These are phyloP conservation scores for Warburgia ugandensis DNA, from an alignment of 164 flowering plant genomes.

Conservation along the genomic window DNA sequence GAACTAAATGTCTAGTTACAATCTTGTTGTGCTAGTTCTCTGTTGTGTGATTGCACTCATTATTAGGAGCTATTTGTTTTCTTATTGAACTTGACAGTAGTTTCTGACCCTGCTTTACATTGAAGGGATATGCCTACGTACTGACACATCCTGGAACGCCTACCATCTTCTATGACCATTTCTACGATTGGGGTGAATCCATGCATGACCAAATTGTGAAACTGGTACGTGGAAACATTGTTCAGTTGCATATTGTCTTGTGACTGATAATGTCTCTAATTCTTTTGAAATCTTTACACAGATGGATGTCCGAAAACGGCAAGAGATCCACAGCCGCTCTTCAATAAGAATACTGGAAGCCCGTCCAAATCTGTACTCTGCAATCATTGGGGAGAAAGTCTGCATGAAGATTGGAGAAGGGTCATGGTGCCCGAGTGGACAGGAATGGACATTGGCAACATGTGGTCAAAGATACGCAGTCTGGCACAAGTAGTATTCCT, in stretches of 20 bases:
- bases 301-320: slow-evolving; percentile 57
- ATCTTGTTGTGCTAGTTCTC: no score
- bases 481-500: slow-evolving; percentile 47
- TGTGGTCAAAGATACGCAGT: slow-evolving; percentile 78
- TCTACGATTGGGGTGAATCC: slow-evolving; percentile 70
- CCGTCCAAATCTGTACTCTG: slow-evolving; percentile 65
- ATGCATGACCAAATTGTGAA: slow-evolving; percentile 77
- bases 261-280: neutral
- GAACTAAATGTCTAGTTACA: no score
- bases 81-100: neutral
- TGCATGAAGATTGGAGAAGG: slow-evolving; percentile 90
- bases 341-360: slow-evolving; percentile 68
- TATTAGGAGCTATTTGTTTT: no score
- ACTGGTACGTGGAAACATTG: slow-evolving; percentile 42
- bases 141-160: slow-evolving; percentile 95
- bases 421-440: slow-evolving; percentile 80
- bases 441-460: slow-evolving; percentile 77
- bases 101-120: neutral
- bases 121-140: slow-evolving; percentile 87
- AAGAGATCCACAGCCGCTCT: slow-evolving; percentile 69
- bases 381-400: slow-evolving; percentile 61
- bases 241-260: neutral
- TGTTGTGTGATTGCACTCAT: no score
- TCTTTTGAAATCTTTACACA: slow-evolving; percentile 20
- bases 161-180: slow-evolving; percentile 81